Conservation (phyloP, 78 protist species). For the Dictyostelium purpureum region DNA sequence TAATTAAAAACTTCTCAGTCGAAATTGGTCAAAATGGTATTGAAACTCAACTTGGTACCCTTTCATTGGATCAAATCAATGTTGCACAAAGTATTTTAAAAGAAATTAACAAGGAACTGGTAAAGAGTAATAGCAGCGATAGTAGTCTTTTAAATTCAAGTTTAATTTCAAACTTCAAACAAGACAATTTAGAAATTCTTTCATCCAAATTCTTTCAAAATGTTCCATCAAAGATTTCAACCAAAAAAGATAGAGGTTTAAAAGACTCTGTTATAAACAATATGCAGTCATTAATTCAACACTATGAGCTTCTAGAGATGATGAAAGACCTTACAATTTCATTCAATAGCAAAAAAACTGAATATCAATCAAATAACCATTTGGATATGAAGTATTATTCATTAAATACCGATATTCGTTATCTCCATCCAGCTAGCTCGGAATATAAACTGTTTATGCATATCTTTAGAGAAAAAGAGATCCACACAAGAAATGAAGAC, state of each 20-base stretch:
- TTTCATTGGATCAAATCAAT: conserved; percentile 30
- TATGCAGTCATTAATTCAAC: neutral
- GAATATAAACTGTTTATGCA: neutral
- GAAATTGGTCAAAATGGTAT: conserved; percentile 39
- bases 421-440: neutral
- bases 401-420: neutral
- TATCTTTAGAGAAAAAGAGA: neutral
- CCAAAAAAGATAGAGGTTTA: neutral
- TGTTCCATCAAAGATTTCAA: neutral
- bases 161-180: neutral
- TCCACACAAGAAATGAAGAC: no score
- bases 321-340: conserved; percentile 2
- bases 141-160: no score
- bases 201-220: neutral
- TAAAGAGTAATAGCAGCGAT: neutral
- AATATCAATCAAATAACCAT: neutral
- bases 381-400: neutral
- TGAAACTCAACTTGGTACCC: conserved; percentile 68
- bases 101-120: neutral
- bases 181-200: neutral
- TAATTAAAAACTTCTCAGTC: conserved; percentile 12
- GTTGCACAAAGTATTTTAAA: neutral
- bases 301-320: neutral
- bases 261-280: neutral
- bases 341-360: neutral